Base-by-base conservation (phyloP, 1,284 basidiomycete species). In the Trametes pubescens region DNA sequence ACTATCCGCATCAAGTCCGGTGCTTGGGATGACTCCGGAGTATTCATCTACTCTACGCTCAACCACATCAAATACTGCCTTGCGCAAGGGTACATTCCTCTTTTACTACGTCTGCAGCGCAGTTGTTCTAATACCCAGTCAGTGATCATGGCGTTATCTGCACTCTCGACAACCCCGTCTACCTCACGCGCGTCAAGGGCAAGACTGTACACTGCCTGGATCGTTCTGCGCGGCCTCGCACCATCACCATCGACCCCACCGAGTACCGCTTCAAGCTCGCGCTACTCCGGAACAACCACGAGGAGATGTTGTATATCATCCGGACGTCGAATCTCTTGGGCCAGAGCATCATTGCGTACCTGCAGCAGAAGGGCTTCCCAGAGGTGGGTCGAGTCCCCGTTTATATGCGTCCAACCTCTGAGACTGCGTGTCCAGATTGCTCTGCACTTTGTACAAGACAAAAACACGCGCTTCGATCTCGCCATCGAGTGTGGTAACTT, bases 21-120 rank as follows among this genome's bases (percentile, higher is more conserved):
- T 51, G 96, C 97, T 59, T 99, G 98, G 97, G 98, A 99, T 74
- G 96, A 99, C 75, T 86, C 92, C 37, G 98, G 98, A 63, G 94
- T 99, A 48, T 93, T 99, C 78, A 88, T 99, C 65, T 99, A 99
- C 80, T 98, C 97, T 24, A 99, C 98, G 0, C 85, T 99, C 61
- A 99, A 99, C 78, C 98, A 99, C 80, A 95, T 99, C 86, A 99
- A 99, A 80, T 99, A 99, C 76, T 98, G 97, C 68, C 85, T 99
- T 26, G 90, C 95, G 18, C 93, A 98, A 80, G 97, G 95, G 94
- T 95, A 72, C 66, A 87, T 49, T 37, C 14, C 18, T 16, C 1
- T 1, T 11, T 22, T 4, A 18, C 32, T 4, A 2, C 16, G 8
- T 4, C n/a, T n/a, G n/a, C n/a, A n/a, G 14, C 21, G 3, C 21